Percentiles rank a stretch among this genome's conserved stretches.
These are phyloP conservation scores for Verticillium zaregamsianum DNA, from an alignment of 2,329 filamentous ascomycete species.

Conservation along the genomic window DNA sequence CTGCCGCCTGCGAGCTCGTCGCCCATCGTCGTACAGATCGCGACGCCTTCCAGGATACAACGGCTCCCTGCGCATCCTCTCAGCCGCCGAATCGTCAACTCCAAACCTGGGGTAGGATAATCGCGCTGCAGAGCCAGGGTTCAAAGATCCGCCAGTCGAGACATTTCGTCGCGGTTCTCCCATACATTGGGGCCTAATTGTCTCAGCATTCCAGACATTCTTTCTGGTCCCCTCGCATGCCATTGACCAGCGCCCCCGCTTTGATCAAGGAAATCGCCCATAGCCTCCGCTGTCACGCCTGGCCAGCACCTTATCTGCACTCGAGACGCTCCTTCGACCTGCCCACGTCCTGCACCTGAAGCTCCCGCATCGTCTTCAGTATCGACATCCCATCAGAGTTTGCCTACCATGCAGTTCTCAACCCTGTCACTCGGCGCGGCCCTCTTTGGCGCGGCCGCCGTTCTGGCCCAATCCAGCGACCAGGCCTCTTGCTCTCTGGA, in stretches of 20 bases:
- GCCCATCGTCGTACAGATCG: background rate
- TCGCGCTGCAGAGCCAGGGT: background rate
- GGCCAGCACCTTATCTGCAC: background rate
- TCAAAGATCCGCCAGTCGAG: background rate
- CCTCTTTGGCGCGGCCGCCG: constrained; percentile 32
- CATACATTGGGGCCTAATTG: background rate
- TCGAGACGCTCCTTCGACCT: background rate
- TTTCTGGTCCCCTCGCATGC: background rate
- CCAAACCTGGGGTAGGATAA: background rate
- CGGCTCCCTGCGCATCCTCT: background rate
- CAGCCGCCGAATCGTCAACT: background rate
- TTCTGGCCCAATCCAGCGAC: constrained; percentile 24
- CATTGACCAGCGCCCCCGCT: background rate
- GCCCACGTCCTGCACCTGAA: background rate
- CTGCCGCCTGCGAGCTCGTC: background rate
- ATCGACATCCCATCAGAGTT: background rate
- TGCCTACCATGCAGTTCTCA: constrained; percentile 7
- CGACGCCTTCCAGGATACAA: background rate
- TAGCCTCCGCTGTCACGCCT: background rate
- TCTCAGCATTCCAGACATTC: background rate
- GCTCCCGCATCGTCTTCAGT: background rate
- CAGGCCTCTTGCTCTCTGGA: constrained; percentile 39
- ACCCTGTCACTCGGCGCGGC: constrained; percentile 30
- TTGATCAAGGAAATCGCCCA: background rate
- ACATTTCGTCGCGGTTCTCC: background rate